Evolutionary conservation across 305 asterid genomes (phyloP).

Genomic region (Lippia alba): DNA sequence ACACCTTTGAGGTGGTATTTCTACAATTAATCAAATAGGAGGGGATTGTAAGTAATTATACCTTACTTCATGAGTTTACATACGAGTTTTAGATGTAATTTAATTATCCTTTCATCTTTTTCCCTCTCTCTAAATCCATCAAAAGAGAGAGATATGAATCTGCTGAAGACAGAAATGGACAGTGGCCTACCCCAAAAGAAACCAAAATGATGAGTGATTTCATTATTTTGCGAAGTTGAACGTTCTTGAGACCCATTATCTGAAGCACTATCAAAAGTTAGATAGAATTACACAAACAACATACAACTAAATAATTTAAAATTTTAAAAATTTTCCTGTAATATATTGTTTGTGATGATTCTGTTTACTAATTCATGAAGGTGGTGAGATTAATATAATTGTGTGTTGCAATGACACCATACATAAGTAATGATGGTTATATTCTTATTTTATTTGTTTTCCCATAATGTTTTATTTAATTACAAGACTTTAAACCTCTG

Average conservation of each 20-base stretch:
- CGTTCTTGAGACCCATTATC: slow-evolving; percentile 38
- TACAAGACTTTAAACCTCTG: slow-evolving; percentile 1
- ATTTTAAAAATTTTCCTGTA: neutral
- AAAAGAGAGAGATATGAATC: slow-evolving; percentile 17
- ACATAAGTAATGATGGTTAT: slow-evolving; percentile 32
- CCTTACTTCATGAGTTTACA: too few species aligned
- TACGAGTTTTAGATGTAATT: too few species aligned
- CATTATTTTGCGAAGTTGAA: slow-evolving; percentile 32
- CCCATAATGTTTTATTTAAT: neutral
- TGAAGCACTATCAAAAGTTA: slow-evolving; percentile 50
- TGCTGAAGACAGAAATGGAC: slow-evolving; percentile 41
- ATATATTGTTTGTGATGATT: neutral
- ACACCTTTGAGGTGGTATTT: too few species aligned
- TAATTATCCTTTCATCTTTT: too few species aligned
- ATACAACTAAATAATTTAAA: slow-evolving; percentile 5
- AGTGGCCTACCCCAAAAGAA: slow-evolving; percentile 47
- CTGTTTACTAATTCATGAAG: slow-evolving; percentile 29
- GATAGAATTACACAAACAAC: slow-evolving; percentile 34
- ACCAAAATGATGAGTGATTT: slow-evolving; percentile 35
- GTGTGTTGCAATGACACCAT: slow-evolving; percentile 35
- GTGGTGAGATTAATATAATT: slow-evolving; percentile 22
- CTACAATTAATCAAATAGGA: too few species aligned
- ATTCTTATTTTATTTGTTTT: neutral
- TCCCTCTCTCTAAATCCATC: too few species aligned
- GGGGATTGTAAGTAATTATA: too few species aligned